These are phyloP conservation scores for Vanrija sp. DNA, from an alignment of 1,284 basidiomycete species.

Conservation along the genomic window DNA sequence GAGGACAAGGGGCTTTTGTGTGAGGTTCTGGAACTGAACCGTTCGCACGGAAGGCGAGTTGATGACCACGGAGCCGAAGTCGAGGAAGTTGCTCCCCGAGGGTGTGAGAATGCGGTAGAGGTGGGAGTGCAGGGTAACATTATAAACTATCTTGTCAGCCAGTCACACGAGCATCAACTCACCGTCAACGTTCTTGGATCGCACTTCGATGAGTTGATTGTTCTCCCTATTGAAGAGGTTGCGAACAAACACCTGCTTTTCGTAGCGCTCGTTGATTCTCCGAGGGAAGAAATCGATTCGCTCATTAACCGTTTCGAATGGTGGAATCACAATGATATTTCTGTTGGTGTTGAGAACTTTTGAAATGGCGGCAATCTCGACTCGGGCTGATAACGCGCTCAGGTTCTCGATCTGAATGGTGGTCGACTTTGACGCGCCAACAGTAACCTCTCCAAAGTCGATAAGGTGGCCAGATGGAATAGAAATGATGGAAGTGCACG, in stretches of 20 bases:
- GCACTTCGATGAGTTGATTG: slow-evolving; percentile 52
- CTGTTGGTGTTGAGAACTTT: slow-evolving; percentile 53
- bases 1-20: slow-evolving; percentile 41
- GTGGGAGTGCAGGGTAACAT: slow-evolving; percentile 54
- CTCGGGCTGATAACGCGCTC: slow-evolving; percentile 50
- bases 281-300: slow-evolving; percentile 54
- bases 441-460: slow-evolving; percentile 53
- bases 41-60: slow-evolving; percentile 51
- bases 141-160: slow-evolving; percentile 35
- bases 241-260: slow-evolving; percentile 53
- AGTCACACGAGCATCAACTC: neutral
- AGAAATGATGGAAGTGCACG: slow-evolving; percentile 52
- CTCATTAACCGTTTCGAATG: slow-evolving; percentile 51
- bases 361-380: slow-evolving; percentile 53
- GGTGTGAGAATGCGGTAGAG: slow-evolving; percentile 55
- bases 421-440: slow-evolving; percentile 50
- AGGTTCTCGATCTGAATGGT: slow-evolving; percentile 50
- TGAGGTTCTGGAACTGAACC: slow-evolving; percentile 51
- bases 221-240: slow-evolving; percentile 44
- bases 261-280: slow-evolving; percentile 52
- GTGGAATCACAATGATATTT: slow-evolving; percentile 52
- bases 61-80: slow-evolving; percentile 54
- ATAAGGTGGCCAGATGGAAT: slow-evolving; percentile 45
- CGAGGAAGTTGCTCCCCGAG: slow-evolving; percentile 52
- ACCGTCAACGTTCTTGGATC: slow-evolving; percentile 51